Evolutionary conservation across 1,284 basidiomycete genomes (phyloP).

Genomic region (Kalmanozyma brasiliensis): DNA sequence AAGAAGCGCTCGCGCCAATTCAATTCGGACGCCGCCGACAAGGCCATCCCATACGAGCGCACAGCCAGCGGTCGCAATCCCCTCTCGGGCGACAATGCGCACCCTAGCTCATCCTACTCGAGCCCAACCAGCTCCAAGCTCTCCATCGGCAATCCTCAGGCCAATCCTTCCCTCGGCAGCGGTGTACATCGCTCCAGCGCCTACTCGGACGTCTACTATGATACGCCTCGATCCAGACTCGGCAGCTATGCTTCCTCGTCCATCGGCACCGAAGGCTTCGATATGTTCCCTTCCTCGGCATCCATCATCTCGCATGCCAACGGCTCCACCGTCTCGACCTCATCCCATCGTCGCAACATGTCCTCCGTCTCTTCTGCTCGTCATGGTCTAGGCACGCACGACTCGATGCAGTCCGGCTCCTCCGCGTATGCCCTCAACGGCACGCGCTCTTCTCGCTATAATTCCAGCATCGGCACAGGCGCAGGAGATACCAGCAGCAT

Average conservation of each 20-base stretch:
- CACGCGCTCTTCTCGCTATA: slow-evolving; percentile 38
- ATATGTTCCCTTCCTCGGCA: slow-evolving; percentile 20
- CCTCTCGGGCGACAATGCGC: slow-evolving; percentile 26
- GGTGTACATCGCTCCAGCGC: slow-evolving; percentile 45
- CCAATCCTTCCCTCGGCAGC: slow-evolving; percentile 38
- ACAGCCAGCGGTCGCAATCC: slow-evolving; percentile 44
- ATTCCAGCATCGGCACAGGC: slow-evolving; percentile 22
- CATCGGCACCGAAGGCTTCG: slow-evolving; percentile 18
- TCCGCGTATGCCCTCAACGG: slow-evolving; percentile 21
- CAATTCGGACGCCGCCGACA: slow-evolving; percentile 50
- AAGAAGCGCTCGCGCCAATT: slow-evolving; percentile 56
- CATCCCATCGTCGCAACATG: slow-evolving; percentile 32
- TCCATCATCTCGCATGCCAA: slow-evolving; percentile 40
- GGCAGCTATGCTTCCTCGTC: slow-evolving; percentile 9
- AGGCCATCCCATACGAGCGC: slow-evolving; percentile 54
- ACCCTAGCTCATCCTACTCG: slow-evolving; percentile 17
- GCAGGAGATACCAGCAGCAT: slow-evolving; percentile 16
- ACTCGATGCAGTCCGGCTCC: slow-evolving; percentile 38
- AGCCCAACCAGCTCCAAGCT: slow-evolving; percentile 36
- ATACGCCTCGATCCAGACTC: slow-evolving; percentile 16
- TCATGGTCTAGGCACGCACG: slow-evolving; percentile 25
- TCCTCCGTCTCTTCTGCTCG: slow-evolving; percentile 40
- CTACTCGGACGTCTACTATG: slow-evolving; percentile 22
- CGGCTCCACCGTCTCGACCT: slow-evolving; percentile 32
- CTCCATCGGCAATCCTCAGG: slow-evolving; percentile 39